Evolutionary conservation across 208 protist species (phyloP).

Genomic region (Vickermania ingenoplastis): DNA sequence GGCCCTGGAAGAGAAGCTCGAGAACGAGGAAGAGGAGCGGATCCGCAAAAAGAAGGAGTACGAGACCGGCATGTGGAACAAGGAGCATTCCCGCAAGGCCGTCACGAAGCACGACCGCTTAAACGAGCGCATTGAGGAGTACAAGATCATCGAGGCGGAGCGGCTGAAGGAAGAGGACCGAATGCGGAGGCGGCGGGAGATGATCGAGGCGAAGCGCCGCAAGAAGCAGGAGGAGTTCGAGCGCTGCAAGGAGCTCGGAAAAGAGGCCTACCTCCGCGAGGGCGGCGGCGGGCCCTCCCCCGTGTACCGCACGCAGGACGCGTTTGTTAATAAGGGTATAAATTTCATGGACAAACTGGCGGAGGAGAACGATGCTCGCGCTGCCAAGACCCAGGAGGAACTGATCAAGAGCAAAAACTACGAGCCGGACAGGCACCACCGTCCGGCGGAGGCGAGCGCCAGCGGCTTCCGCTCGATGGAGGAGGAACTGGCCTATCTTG

Average conservation of each 20-base stretch:
- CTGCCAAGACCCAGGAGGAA: slow-evolving; percentile 6
- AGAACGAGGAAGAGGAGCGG: slow-evolving; percentile 34
- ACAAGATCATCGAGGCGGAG: slow-evolving; percentile 17
- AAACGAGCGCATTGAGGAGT: slow-evolving; percentile 22
- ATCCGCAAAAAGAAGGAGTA: slow-evolving; percentile 15
- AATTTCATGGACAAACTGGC: slow-evolving; percentile 43
- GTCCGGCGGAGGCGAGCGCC: slow-evolving; percentile 25
- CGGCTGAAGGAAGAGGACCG: slow-evolving; percentile 26
- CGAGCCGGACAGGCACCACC: not conserved
- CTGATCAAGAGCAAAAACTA: not conserved
- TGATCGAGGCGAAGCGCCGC: slow-evolving; percentile 13
- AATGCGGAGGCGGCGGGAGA: slow-evolving; percentile 24
- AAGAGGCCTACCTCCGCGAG: slow-evolving; percentile 20
- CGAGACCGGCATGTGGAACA: slow-evolving; percentile 42
- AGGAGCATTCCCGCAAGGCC: slow-evolving; percentile 15
- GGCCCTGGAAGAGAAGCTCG: slow-evolving; percentile 49
- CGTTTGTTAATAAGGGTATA: slow-evolving; percentile 42
- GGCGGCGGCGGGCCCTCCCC: slow-evolving; percentile 11
- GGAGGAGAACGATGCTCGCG: slow-evolving; percentile 16
- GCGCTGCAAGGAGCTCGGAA: slow-evolving; percentile 22
- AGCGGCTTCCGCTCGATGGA: slow-evolving; percentile 48
- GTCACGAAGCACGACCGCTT: slow-evolving; percentile 41
- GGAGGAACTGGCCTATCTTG: slow-evolving; percentile 51
- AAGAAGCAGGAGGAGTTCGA: slow-evolving; percentile 48
- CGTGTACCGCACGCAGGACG: slow-evolving; percentile 56